Base-by-base conservation (phyloP, 2,329 filamentous ascomycete genomes). In the Claviceps digitariae region DNA sequence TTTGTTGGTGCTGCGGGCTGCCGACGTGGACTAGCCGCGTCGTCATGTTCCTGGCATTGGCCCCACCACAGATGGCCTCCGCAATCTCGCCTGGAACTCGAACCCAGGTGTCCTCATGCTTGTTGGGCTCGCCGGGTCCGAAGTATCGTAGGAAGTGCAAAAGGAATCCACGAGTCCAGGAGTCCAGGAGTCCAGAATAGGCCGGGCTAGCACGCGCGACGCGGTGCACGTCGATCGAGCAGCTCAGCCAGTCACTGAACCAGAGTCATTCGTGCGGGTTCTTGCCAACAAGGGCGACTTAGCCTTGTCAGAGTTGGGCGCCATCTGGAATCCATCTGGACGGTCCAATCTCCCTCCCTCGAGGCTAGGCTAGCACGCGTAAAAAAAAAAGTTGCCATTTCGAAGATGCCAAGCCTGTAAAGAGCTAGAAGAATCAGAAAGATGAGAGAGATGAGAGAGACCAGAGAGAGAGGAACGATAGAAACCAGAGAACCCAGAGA, bases 281-380 rank as follows among this genome's bases (percentile, higher is more conserved):
- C 17, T 50, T 50, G 17, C 38, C n/a, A 38, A n/a, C 27, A 34
- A 29, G 31, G 44, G 12, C 23, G 44, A 17, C 23, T 41, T 31
- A 44, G 43, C 50, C 40, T 20, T 48, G 49, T 27, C 50, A 52
- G 40, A 47, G 44, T 50, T 48, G 53, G 25, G 27, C 49, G 25
- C 48, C 34, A 25, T 52, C 36, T 23, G 45, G 31, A 52, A 48
- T 43, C 34, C 51, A 48, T 43, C 12, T 52, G 23, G 38, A 41
- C 23, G 38, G 25, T 51, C 27, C 51, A 56, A 56, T 54, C 48
- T 52, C 54, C 52, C 47, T 55, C 51, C 54, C 48, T 51, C 12
- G 51, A 29, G 48, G 34, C 36, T 50, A 29, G 48, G 34, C 36
- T 50, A 34, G 25, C 23, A 25, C 23, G 50, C 50, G 21, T 23